Conservation (phyloP, 164 flowering plant genomes). For the Paratinospora sagittata region DNA sequence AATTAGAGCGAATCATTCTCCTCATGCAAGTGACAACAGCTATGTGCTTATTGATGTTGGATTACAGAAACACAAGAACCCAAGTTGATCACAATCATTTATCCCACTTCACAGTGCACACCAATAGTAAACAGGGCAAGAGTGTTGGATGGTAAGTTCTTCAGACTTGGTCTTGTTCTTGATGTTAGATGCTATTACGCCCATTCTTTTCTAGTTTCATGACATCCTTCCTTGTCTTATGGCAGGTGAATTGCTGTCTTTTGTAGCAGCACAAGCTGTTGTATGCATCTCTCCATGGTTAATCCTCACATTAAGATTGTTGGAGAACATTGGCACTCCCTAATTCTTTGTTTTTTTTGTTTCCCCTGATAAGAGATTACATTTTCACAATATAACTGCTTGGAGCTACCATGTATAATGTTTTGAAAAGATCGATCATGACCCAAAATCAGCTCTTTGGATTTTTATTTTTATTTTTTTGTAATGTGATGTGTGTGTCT, state of each 20-base stretch:
- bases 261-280: background rate
- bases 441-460: too few species aligned
- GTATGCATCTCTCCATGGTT: background rate
- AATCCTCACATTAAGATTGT: too few species aligned
- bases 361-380: too few species aligned
- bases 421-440: too few species aligned
- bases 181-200: background rate
- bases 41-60: slow-evolving; percentile 47
- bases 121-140: slow-evolving; percentile 38
- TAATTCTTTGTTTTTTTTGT: too few species aligned
- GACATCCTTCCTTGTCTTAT: background rate
- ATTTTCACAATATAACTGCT: too few species aligned
- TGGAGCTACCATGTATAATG: too few species aligned
- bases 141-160: background rate
- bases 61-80: slow-evolving; percentile 24
- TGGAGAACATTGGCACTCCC: too few species aligned
- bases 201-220: background rate
- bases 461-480: too few species aligned
- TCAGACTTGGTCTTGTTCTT: background rate
- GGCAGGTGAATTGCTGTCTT: background rate
- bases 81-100: slow-evolving; percentile 55
- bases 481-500: too few species aligned
- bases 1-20: slow-evolving; percentile 45
- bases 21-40: slow-evolving; percentile 41
- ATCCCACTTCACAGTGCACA: slow-evolving; percentile 35